Conservation (phyloP, 805 yeast species). For the Candida jianshihensis region DNA sequence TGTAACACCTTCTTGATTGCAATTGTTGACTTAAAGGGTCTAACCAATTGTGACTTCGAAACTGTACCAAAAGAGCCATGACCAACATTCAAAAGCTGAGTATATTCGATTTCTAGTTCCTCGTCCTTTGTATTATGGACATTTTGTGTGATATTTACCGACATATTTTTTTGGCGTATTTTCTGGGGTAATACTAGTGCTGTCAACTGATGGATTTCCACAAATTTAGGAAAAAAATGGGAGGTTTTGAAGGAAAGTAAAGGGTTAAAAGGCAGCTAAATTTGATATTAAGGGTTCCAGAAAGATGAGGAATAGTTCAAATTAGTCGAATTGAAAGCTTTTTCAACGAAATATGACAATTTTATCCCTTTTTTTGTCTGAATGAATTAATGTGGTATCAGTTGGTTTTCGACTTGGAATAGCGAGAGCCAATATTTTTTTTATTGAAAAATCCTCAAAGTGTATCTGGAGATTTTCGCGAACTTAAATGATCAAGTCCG, state of each 20-base stretch:
- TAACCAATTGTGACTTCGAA: slow-evolving; percentile 75
- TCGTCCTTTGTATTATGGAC: slow-evolving; percentile 11
- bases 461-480: too few species aligned
- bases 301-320: too few species aligned
- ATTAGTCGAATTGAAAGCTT: too few species aligned
- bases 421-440: too few species aligned
- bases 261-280: too few species aligned
- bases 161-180: neutral
- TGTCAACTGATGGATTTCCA: neutral
- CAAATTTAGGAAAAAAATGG: neutral
- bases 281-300: too few species aligned
- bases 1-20: slow-evolving; percentile 96
- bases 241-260: neutral
- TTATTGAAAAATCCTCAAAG: too few species aligned
- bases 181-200: neutral
- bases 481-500: too few species aligned
- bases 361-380: too few species aligned
- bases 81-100: slow-evolving; percentile 76
- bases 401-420: too few species aligned
- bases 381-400: too few species aligned
- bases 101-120: slow-evolving; percentile 65
- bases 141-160: slow-evolving; percentile 1
- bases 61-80: slow-evolving; percentile 99
- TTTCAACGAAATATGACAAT: too few species aligned
- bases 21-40: slow-evolving; percentile 61